Percentiles rank a stretch among this genome's conserved stretches.
These are phyloP conservation scores for Phaseolus lunatus DNA, from an alignment of 306 rosid species.

Conservation along the genomic window DNA sequence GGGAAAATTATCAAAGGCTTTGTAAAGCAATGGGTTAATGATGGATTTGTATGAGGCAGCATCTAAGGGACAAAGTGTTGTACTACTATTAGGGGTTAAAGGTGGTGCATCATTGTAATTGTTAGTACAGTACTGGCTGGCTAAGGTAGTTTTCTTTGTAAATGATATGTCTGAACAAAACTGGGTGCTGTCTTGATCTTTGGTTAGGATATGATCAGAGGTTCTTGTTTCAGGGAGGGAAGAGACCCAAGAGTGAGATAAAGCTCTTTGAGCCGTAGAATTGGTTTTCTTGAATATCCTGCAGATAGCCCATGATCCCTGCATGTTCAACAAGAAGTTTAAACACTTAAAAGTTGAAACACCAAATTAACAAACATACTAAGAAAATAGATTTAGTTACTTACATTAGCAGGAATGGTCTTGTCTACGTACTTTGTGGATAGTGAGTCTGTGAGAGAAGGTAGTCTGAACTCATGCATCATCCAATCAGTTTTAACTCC, in stretches of 20 bases:
- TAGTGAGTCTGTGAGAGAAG: slow-evolving; percentile 65
- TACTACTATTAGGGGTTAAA: slow-evolving; percentile 39
- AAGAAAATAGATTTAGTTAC: slow-evolving; percentile 14
- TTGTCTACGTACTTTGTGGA: slow-evolving; percentile 63
- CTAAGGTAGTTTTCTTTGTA: slow-evolving; percentile 52
- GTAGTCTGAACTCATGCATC: slow-evolving; percentile 96
- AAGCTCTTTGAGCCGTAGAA: slow-evolving; percentile 76
- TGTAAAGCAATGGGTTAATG: slow-evolving; percentile 49
- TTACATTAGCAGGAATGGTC: slow-evolving; percentile 71
- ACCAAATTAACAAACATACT: too few species aligned
- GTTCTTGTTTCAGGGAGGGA: slow-evolving; percentile 60
- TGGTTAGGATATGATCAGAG: slow-evolving; percentile 46
- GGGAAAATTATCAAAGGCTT: slow-evolving; percentile 53
- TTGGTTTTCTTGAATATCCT: slow-evolving; percentile 91
- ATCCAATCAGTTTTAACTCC: slow-evolving; percentile 96
- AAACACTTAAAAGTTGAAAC: slow-evolving; percentile 9
- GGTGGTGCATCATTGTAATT: slow-evolving; percentile 47
- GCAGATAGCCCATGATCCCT: slow-evolving; percentile 99
- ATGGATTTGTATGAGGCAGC: slow-evolving; percentile 58
- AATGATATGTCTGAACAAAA: slow-evolving; percentile 53
- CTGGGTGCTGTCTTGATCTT: slow-evolving; percentile 47
- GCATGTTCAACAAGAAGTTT: slow-evolving; percentile 41
- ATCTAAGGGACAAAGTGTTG: slow-evolving; percentile 49
- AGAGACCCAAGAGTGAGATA: slow-evolving; percentile 81
- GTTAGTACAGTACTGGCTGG: slow-evolving; percentile 50